phyloP scores from a whole-genome alignment of 352 stramenopile genomes.

The Pythium scleroteichum region DNA sequence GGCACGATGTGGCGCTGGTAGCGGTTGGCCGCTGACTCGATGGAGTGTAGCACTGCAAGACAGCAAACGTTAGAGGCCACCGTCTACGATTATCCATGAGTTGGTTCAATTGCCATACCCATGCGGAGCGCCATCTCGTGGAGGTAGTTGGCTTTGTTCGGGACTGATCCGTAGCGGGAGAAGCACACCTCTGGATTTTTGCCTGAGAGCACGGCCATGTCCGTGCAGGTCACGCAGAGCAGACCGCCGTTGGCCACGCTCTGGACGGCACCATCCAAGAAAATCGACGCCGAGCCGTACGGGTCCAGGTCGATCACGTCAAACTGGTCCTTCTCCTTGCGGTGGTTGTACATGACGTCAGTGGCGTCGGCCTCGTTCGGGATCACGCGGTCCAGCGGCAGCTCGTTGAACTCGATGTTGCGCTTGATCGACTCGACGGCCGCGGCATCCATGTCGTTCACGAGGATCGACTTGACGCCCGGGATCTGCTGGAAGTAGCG shows the following conservation, averaged over 20 bases:
- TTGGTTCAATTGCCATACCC: slow-evolving; percentile 33
- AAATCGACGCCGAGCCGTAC: slow-evolving; percentile 98
- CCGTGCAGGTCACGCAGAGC: slow-evolving; percentile 99
- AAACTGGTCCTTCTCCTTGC: slow-evolving; percentile 91
- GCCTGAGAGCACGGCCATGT: slow-evolving; percentile 94
- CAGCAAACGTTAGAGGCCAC: background rate
- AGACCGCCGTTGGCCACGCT: slow-evolving; percentile 95
- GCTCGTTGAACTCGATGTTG: slow-evolving; percentile 93
- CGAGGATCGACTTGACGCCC: slow-evolving; percentile 95
- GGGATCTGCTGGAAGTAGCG: slow-evolving; percentile 99
- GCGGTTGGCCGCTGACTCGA: slow-evolving; percentile 93
- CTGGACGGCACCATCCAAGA: slow-evolving; percentile 98
- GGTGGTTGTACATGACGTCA: slow-evolving; percentile 88
- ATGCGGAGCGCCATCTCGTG: slow-evolving; percentile 89
- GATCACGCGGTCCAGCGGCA: slow-evolving; percentile 81
- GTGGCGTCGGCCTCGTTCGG: slow-evolving; percentile 85
- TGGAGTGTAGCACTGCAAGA: slow-evolving; percentile 92
- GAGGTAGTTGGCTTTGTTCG: slow-evolving; percentile 88
- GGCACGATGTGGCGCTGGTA: slow-evolving; percentile 98
- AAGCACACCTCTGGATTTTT: slow-evolving; percentile 91
- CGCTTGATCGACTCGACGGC: slow-evolving; percentile 95
- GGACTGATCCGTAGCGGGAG: slow-evolving; percentile 79
- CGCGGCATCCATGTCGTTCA: slow-evolving; percentile 98
- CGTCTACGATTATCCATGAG: background rate
- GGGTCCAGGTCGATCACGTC: slow-evolving; percentile 99